Base-by-base conservation (phyloP, 2,329 filamentous ascomycete species). In the Colletotrichum chrysophilum region DNA sequence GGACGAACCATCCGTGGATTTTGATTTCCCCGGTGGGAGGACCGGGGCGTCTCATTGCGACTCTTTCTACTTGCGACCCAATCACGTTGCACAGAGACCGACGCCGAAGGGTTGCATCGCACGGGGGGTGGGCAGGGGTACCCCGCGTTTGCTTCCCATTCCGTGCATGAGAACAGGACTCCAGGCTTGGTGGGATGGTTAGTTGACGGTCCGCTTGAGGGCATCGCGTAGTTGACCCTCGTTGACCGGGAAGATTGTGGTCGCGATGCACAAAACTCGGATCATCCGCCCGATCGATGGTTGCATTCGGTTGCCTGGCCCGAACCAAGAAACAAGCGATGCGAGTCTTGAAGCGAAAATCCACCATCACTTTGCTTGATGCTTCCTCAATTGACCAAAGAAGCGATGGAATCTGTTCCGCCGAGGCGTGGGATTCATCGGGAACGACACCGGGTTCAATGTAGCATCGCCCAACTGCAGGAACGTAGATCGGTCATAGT, bases 1-100 rank as follows among this genome's bases (percentile, higher is more conserved):
- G 21, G 38, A 32, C 5, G 43, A 71, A 58, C 61, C 61, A 71
- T 71, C 56, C 61, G 69, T 71, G 61, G 69, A 71, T 32, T 71
- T 71, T 32, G 21, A 58, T 66, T 71, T 62, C 14, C 61, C 61
- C 69, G 62, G 34, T 36, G 61, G 36, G 36, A 6, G 21, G 21
- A 67, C 55, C 62, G 58, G 32, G 55, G 43, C 58, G 18, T 30
- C 24, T 32, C 32, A 43, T 30, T 61, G 28, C 24, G 26, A 72
- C 34, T 61, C 36, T 52, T 52, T 70, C 55, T 72, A 48, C 24
- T 68, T 34, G 62, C 62, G 70, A 34, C 62, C 62, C 62, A 72
- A 72, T 72, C 62, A 58, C 12, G 26, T 14, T 55, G 52, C 34
- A 21, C 24, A n/a, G 66, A 60, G 9, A 8, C 62, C 64, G 34